Conservation (phyloP, 805 yeast genomes). For the Metschnikowia reukaufii region DNA sequence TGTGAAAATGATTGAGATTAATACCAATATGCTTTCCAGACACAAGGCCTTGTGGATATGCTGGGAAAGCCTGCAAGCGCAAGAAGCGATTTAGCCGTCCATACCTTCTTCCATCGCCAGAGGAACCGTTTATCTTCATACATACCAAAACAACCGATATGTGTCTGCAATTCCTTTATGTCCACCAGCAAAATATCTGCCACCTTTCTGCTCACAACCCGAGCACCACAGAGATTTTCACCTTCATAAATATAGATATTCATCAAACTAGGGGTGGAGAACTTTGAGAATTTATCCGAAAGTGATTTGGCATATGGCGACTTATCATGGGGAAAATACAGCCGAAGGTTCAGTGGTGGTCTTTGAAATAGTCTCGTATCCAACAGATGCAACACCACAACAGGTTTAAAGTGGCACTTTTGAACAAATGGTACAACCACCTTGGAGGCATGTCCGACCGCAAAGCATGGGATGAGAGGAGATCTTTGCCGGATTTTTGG, state of each 20-base stretch:
- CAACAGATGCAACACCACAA: slow-evolving; percentile 67
- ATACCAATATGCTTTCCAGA: no score
- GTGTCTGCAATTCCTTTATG: slow-evolving; percentile 45
- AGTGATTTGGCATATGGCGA: slow-evolving; percentile 17
- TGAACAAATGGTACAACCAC: slow-evolving; percentile 51
- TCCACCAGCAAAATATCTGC: slow-evolving; percentile 26
- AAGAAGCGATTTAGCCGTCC: slow-evolving; percentile 45
- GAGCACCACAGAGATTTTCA: slow-evolving; percentile 78
- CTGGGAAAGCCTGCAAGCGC: not conserved
- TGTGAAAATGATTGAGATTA: no score
- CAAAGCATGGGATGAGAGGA: slow-evolving; percentile 70
- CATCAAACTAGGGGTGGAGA: slow-evolving; percentile 36
- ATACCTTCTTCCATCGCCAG: slow-evolving; percentile 74
- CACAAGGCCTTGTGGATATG: not conserved
- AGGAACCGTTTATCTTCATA: slow-evolving; percentile 73
- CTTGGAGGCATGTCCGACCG: slow-evolving; percentile 49
- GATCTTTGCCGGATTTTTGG: slow-evolving; percentile 84
- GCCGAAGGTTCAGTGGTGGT: slow-evolving; percentile 8
- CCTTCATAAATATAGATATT: slow-evolving; percentile 81
- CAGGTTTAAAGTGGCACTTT: slow-evolving; percentile 38
- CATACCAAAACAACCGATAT: slow-evolving; percentile 80
- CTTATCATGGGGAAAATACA: slow-evolving; percentile 11
- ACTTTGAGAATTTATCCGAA: slow-evolving; percentile 9
- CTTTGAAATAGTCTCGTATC: slow-evolving; percentile 53
- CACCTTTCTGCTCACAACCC: slow-evolving; percentile 43